Conservation (phyloP, 768 basidiomycete genomes). For the Boletus coccyginus region DNA sequence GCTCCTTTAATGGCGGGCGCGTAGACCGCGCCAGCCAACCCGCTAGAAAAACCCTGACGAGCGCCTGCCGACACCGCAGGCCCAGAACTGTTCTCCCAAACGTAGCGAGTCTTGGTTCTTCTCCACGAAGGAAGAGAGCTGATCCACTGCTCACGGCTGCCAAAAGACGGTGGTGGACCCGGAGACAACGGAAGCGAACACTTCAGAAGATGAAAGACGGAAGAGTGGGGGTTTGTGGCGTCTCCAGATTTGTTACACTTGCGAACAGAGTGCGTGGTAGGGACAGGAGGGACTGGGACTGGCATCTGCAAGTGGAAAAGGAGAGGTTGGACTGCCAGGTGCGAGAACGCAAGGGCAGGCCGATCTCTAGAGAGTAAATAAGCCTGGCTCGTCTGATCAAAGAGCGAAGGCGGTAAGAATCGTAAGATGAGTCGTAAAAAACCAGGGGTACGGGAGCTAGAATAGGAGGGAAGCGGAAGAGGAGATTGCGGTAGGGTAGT, state of each 20-base stretch:
- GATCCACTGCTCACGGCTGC: constrained; percentile 72
- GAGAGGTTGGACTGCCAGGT: constrained; percentile 40
- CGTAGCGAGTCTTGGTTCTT: constrained; percentile 61
- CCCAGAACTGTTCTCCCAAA: constrained; percentile 56
- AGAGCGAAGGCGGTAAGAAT: constrained; percentile 41
- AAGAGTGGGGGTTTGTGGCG: constrained; percentile 34
- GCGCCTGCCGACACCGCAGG: constrained; percentile 10
- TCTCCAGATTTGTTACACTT: constrained; percentile 53
- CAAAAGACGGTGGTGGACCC: constrained; percentile 62
- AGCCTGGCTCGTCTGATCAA: constrained; percentile 38
- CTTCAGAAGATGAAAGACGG: constrained; percentile 52
- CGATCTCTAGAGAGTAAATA: constrained; percentile 41
- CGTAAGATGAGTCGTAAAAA: constrained; percentile 74
- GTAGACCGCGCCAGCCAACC: constrained; percentile 78
- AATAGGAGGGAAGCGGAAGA: constrained; percentile 29
- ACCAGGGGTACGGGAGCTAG: constrained; percentile 22
- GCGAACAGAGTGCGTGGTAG: constrained; percentile 60
- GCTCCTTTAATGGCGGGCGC: constrained; percentile 82
- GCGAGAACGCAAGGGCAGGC: constrained; percentile 45
- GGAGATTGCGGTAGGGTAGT: constrained; percentile 31
- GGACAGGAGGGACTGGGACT: constrained; percentile 73
- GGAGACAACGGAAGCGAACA: constrained; percentile 59
- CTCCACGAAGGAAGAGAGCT: constrained; percentile 70
- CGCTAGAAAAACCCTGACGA: constrained; percentile 62
- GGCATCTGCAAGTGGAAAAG: constrained; percentile 67